Percentiles rank a stretch among this genome's conserved stretches.
Evolutionary conservation across 192 early-diverging fungal species (phyloP).

Genomic region (Gigaspora rosea): DNA sequence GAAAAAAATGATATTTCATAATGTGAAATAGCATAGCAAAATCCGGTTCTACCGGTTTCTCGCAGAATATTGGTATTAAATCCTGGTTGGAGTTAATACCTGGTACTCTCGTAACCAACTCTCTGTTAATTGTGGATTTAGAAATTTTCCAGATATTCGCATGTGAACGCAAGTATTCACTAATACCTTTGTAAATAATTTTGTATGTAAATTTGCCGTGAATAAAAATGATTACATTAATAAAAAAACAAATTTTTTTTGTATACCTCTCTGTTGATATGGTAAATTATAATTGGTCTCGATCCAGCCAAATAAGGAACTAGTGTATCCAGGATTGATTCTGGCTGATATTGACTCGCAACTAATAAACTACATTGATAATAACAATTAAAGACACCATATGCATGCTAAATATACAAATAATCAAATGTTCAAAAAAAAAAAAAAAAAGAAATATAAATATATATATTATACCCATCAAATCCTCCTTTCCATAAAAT

Average conservation of each 20-base stretch:
- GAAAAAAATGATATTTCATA: too few species aligned
- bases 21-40: too few species aligned
- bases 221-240: too few species aligned
- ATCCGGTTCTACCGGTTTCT: too few species aligned
- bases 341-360: constrained; percentile 75
- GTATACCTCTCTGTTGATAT: constrained; percentile 57
- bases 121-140: constrained; percentile 88
- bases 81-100: constrained; percentile 32
- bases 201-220: too few species aligned
- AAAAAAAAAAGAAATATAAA: too few species aligned
- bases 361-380: constrained; percentile 56
- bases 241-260: too few species aligned
- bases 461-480: too few species aligned
- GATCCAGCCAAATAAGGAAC: constrained; percentile 78
- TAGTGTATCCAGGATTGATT: constrained; percentile 72
- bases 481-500: constrained; percentile 49
- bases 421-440: too few species aligned
- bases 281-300: constrained; percentile 83
- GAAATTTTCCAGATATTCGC: constrained; percentile 63
- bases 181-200: constrained; percentile 34
- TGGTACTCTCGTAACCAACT: constrained; percentile 90
- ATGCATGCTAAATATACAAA: too few species aligned
- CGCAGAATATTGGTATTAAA: too few species aligned
- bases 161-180: constrained; percentile 66
- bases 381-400: too few species aligned